Percentiles rank a stretch among this genome's conserved stretches.
Conservation (phyloP, 768 basidiomycete species). For the Vararia minispora region DNA sequence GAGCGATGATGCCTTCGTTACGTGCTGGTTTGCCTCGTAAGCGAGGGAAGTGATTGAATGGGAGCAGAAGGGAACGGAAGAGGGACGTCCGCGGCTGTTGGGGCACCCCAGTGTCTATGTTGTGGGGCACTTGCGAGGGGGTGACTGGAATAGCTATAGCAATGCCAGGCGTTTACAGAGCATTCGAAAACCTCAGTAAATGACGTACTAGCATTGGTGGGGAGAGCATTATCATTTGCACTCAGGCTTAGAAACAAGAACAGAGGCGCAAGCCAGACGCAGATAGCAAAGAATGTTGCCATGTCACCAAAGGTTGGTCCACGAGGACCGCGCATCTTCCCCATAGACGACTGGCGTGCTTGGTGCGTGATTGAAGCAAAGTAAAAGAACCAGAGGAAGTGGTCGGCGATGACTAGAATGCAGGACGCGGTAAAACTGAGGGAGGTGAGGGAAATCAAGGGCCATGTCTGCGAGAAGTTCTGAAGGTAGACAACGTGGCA, state of each 20-base stretch:
- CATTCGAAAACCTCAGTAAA: not conserved
- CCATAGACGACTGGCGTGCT: conserved; percentile 36
- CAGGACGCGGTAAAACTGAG: conserved; percentile 79
- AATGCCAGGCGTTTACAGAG: not conserved
- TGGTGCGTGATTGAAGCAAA: conserved; percentile 68
- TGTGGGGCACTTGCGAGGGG: no score
- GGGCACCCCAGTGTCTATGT: no score
- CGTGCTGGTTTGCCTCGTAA: no score
- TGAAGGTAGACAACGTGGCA: conserved; percentile 87
- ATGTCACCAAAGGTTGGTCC: conserved; percentile 51
- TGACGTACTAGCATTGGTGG: conserved; percentile 46
- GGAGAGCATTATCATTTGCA: conserved; percentile 94
- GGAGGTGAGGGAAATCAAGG: conserved; percentile 85
- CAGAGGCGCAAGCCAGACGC: conserved; percentile 83
- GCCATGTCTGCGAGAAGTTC: conserved; percentile 88
- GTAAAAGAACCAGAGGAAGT: conserved; percentile 96
- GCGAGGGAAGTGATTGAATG: no score
- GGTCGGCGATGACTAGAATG: conserved; percentile 73
- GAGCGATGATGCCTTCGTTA: no score
- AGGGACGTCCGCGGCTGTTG: no score
- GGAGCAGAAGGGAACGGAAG: no score
- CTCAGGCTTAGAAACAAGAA: conserved; percentile 94
- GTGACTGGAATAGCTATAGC: not conserved
- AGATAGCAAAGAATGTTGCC: conserved; percentile 73
- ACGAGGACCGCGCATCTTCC: conserved; percentile 31